phyloP scores from a whole-genome alignment of 2,329 filamentous ascomycete genomes.

The Fusarium sterilihyphosum region DNA sequence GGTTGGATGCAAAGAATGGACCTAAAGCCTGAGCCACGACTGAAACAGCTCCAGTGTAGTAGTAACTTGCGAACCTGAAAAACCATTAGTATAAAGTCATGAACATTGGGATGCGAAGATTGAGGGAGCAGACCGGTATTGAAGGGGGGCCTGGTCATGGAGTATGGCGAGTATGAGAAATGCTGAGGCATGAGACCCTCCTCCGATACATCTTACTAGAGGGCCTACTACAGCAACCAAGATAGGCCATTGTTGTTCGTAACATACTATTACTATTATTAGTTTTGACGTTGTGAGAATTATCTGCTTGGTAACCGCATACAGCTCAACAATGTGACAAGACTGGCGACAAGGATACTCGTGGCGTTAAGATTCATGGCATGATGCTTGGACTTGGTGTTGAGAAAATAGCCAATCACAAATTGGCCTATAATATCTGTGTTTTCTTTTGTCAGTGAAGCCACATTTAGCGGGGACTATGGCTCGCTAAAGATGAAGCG shows the following conservation, averaged over 20 bases:
- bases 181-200: not conserved
- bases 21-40: not conserved
- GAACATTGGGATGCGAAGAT: accelerated
- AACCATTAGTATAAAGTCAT: accelerated
- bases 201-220: not conserved
- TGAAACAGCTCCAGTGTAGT: not conserved
- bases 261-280: not conserved
- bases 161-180: not conserved
- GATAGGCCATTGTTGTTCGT: not conserved
- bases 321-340: not conserved
- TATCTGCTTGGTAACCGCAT: not conserved
- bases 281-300: not conserved
- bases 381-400: not conserved
- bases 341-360: not conserved
- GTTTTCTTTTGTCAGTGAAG: not conserved
- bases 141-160: not conserved
- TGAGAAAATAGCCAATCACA: not conserved
- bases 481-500: too few species aligned
- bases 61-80: not conserved
- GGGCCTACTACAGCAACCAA: not conserved
- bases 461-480: too few species aligned
- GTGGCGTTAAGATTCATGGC: not conserved
- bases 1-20: not conserved
- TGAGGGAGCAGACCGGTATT: not conserved
- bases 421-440: not conserved